These are phyloP conservation scores for Eucalyptus decipiens DNA, from an alignment of 345 rosid species.

Conservation along the genomic window DNA sequence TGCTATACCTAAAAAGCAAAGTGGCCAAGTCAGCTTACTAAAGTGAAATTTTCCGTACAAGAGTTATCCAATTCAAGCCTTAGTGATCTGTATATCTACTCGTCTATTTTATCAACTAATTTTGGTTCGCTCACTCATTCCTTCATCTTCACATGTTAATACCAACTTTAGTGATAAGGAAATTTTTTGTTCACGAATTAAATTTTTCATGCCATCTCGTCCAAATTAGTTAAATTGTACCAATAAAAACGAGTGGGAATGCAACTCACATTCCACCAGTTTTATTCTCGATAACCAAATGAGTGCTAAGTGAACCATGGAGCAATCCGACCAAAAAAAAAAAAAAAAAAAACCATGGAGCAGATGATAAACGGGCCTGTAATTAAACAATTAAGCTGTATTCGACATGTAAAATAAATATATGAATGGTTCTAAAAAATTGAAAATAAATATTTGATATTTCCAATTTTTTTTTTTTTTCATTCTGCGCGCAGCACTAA, in stretches of 20 bases:
- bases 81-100: not conserved
- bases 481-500: not conserved
- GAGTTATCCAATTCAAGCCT: not conserved
- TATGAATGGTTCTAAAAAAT: not conserved
- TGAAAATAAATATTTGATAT: too few relatives aligned
- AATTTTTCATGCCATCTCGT: rapidly evolving
- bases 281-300: not conserved
- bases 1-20: not conserved
- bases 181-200: rapidly evolving
- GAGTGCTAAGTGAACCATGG: not conserved
- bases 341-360: too few relatives aligned
- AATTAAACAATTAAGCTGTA: not conserved
- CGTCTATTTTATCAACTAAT: not conserved
- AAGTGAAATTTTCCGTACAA: not conserved
- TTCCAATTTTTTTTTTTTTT: too few relatives aligned
- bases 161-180: not conserved
- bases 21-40: not conserved
- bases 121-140: not conserved
- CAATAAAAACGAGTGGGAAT: not conserved
- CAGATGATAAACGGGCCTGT: rapidly evolving
- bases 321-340: not conserved
- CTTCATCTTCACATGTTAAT: not conserved
- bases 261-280: not conserved
- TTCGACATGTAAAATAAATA: not conserved
- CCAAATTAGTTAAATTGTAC: rapidly evolving